Evolutionary conservation across 805 yeast genomes (phyloP).

Genomic region (Starmerella bombi): DNA sequence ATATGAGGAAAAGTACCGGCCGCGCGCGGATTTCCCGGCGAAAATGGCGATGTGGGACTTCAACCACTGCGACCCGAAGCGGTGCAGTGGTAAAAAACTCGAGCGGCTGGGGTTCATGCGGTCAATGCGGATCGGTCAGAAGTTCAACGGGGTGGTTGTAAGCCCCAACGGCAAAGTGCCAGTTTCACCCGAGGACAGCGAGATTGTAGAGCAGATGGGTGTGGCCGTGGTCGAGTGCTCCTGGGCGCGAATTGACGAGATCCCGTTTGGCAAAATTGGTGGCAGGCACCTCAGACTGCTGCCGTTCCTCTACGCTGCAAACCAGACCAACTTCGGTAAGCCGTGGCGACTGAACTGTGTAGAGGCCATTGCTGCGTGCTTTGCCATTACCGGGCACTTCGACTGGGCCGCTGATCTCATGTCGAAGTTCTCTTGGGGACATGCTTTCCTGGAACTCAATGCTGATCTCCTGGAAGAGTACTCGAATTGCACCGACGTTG

Average conservation of each 20-base stretch:
- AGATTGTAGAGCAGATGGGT: constrained; percentile 63
- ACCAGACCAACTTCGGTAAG: constrained; percentile 90
- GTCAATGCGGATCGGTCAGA: constrained; percentile 77
- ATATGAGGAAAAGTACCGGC: constrained; percentile 17
- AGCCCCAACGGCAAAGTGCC: constrained; percentile 85
- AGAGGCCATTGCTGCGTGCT: constrained; percentile 93
- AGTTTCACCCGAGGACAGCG: constrained; percentile 77
- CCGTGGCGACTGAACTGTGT: constrained; percentile 96
- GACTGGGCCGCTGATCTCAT: constrained; percentile 79
- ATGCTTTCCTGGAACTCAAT: constrained; percentile 71
- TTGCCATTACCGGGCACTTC: constrained; percentile 78
- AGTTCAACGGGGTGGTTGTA: constrained; percentile 78
- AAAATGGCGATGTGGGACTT: constrained; percentile 97
- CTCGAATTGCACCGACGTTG: constrained; percentile 67
- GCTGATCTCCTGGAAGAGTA: constrained; percentile 63
- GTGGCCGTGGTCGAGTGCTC: constrained; percentile 98
- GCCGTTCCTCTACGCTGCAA: constrained; percentile 91
- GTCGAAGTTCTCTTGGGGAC: constrained; percentile 84
- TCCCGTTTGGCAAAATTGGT: constrained; percentile 88
- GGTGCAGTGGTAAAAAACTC: constrained; percentile 90
- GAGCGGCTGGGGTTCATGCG: constrained; percentile 78
- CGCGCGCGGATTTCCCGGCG: constrained; percentile 45
- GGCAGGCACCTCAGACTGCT: constrained; percentile 75
- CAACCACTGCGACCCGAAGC: constrained; percentile 95
- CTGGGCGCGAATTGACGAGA: constrained; percentile 95